Conservation (phyloP, 106 monocot genomes). For the Triglochin maritima region DNA sequence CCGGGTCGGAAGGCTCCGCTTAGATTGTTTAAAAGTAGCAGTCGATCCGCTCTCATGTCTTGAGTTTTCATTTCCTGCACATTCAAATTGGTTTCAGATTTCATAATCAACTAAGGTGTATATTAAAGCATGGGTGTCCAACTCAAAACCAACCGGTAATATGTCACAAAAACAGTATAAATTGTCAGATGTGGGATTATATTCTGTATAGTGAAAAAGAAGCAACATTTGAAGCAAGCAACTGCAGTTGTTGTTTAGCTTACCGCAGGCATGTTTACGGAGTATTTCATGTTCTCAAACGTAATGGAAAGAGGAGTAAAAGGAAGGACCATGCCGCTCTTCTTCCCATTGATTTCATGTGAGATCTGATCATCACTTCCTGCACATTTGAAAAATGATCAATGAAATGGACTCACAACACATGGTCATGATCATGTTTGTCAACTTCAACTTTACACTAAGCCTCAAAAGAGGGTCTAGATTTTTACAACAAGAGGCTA, state of each 20-base stretch:
- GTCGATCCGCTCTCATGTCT: constrained; percentile 32
- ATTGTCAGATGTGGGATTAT: no score
- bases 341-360: background rate
- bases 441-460: no score
- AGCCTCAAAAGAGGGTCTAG: no score
- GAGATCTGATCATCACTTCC: background rate
- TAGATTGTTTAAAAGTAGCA: constrained; percentile 53
- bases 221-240: background rate
- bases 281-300: constrained; percentile 58
- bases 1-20: constrained; percentile 74
- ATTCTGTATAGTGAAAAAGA: background rate
- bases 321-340: constrained; percentile 67
- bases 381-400: background rate
- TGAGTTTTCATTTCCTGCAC: constrained; percentile 61
- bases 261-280: constrained; percentile 70
- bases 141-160: no score
- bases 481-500: no score
- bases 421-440: no score
- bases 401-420: no score
- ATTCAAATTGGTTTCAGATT: background rate
- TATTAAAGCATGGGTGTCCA: no score
- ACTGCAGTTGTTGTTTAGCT: background rate
- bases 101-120: background rate
- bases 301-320: constrained; percentile 50
- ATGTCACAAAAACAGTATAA: no score